phyloP scores from a whole-genome alignment of 495 filamentous ascomycete species.

The Penicillium paradoxum region DNA sequence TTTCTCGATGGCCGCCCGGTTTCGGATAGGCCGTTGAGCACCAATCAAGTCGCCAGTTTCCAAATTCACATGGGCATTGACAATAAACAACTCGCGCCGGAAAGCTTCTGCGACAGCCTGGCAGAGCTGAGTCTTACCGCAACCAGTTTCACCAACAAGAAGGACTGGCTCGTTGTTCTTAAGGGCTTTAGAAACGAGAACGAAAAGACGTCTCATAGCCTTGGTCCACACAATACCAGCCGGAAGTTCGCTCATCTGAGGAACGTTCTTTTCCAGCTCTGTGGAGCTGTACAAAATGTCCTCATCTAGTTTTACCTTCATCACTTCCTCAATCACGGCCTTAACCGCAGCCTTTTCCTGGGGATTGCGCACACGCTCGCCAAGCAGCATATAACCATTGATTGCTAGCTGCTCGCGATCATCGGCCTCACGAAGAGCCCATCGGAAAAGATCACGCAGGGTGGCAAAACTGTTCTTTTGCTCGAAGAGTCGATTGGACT shows the following conservation, averaged over 20 bases:
- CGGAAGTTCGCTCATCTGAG: slow-evolving; percentile 35
- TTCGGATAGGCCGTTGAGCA: slow-evolving; percentile 86
- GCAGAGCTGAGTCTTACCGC: slow-evolving; percentile 94
- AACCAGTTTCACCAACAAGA: slow-evolving; percentile 93
- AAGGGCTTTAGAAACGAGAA: slow-evolving; percentile 77
- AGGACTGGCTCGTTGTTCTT: slow-evolving; percentile 90
- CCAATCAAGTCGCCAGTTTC: slow-evolving; percentile 97
- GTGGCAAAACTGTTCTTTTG: slow-evolving; percentile 98
- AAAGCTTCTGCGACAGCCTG: slow-evolving; percentile 83
- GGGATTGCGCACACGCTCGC: slow-evolving; percentile 85
- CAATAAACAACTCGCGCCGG: slow-evolving; percentile 68
- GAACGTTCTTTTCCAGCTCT: slow-evolving; percentile 40
- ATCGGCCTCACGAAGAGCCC: slow-evolving; percentile 84
- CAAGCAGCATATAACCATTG: slow-evolving; percentile 94
- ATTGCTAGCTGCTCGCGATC: slow-evolving; percentile 81
- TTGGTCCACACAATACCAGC: slow-evolving; percentile 84
- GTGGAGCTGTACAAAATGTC: slow-evolving; percentile 65
- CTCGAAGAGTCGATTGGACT: slow-evolving; percentile 87
- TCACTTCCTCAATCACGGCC: slow-evolving; percentile 82
- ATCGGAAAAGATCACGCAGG: slow-evolving; percentile 90
- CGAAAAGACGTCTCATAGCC: slow-evolving; percentile 85
- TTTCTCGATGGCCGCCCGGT: slow-evolving; percentile 64
- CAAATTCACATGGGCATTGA: slow-evolving; percentile 96
- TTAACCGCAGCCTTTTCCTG: slow-evolving; percentile 83
- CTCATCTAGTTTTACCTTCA: slow-evolving; percentile 79